These are phyloP conservation scores for Tirmania nivea DNA, from an alignment of 495 filamentous ascomycete species.

Conservation along the genomic window DNA sequence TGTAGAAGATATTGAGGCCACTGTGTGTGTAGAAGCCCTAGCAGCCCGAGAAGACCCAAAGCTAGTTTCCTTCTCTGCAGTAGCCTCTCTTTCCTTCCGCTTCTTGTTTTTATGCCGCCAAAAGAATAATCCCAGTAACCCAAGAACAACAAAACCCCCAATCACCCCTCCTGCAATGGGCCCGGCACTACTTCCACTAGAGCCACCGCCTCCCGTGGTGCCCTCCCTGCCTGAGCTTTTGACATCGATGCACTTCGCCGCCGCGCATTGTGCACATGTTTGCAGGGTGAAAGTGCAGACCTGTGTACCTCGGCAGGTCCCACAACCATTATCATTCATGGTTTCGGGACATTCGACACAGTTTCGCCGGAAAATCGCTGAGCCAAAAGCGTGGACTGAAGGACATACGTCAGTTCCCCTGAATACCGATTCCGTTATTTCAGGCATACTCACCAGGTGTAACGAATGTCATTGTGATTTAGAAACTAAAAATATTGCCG, in stretches of 20 bases:
- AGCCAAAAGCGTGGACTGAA: no score
- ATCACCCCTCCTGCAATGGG: constrained; percentile 17
- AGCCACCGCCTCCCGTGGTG: background rate
- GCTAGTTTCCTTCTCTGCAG: constrained; percentile 35
- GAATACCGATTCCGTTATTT: no score
- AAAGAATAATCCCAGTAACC: constrained; percentile 49
- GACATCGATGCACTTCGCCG: constrained; percentile 4
- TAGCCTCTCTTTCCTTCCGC: constrained; percentile 37
- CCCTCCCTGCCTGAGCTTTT: background rate
- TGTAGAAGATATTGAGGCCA: constrained; percentile 79
- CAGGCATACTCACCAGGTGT: no score
- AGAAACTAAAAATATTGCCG: background rate
- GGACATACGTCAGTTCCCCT: no score
- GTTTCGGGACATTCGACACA: background rate
- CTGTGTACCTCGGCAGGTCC: background rate
- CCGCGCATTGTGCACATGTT: constrained; percentile 13
- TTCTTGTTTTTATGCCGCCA: constrained; percentile 77
- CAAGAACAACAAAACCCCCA: constrained; percentile 28
- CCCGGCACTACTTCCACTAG: constrained; percentile 4
- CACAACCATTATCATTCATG: background rate
- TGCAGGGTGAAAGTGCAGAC: constrained; percentile 10
- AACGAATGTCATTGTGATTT: no score
- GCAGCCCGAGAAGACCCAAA: constrained; percentile 40
- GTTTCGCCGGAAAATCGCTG: background rate
- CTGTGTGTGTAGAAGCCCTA: constrained; percentile 64